Conservation (phyloP, 2,329 filamentous ascomycete genomes). For the Penicillium glabrum region DNA sequence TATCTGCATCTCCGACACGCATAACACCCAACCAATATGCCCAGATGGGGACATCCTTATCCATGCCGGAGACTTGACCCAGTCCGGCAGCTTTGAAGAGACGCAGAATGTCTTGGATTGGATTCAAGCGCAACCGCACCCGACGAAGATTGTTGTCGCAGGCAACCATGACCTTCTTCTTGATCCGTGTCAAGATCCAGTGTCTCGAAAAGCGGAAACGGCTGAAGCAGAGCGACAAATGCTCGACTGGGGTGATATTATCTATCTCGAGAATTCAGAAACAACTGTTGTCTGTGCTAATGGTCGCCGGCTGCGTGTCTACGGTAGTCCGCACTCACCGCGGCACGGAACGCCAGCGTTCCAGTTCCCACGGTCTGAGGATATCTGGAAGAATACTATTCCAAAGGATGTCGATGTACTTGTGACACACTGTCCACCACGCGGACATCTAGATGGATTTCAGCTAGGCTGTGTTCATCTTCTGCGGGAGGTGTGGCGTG, state of each 20-base stretch:
- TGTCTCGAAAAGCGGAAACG: no score
- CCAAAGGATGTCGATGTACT: neutral
- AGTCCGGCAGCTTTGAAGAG: constrained; percentile 45
- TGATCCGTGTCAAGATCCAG: constrained; percentile 3
- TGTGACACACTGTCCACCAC: neutral
- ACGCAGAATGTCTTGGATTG: constrained; percentile 43
- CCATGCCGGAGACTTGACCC: constrained; percentile 52
- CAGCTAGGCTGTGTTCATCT: no score
- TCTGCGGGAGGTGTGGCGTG: no score
- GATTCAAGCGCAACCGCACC: constrained; percentile 42
- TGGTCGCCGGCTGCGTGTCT: neutral
- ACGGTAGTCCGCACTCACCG: neutral
- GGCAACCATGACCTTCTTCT: constrained; percentile 48
- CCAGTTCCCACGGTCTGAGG: neutral
- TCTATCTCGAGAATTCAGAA: neutral
- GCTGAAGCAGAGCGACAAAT: neutral
- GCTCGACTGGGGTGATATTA: neutral
- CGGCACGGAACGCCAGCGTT: neutral
- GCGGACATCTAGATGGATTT: no score
- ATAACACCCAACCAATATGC: constrained; percentile 39
- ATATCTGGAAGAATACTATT: neutral
- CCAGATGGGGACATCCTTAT: constrained; percentile 49
- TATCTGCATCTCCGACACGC: constrained; percentile 48
- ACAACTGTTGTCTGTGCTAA: neutral
- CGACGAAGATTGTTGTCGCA: constrained; percentile 47